These are phyloP conservation scores for Sphaerosporella brunnea DNA, from an alignment of 495 filamentous ascomycete species.

Conservation along the genomic window DNA sequence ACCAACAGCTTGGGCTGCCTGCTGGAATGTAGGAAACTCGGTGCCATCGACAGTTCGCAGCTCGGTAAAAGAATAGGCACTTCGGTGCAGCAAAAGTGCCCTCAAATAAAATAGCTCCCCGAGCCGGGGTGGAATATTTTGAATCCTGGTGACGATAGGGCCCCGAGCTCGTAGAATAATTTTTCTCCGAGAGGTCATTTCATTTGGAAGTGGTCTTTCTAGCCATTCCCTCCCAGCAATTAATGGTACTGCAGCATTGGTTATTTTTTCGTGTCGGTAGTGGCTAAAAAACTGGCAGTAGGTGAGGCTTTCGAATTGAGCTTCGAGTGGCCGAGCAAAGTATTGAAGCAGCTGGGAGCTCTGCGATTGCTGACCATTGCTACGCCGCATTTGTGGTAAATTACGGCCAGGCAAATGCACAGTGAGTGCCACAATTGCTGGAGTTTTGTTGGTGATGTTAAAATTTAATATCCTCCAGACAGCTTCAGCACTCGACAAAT, in stretches of 20 bases:
- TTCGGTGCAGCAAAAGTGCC: slow-evolving; percentile 2
- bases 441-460: slow-evolving; percentile 5
- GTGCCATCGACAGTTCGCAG: slow-evolving; percentile 1
- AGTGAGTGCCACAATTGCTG: slow-evolving; percentile 1
- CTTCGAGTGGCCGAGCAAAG: slow-evolving; percentile 1
- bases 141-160: not conserved
- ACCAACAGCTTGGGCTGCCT: slow-evolving; percentile 7
- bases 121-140: not conserved
- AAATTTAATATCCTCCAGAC: slow-evolving; percentile 9
- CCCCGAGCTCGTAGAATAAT: not conserved
- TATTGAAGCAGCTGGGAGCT: slow-evolving; percentile 2
- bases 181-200: not conserved
- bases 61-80: not conserved
- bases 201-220: not conserved
- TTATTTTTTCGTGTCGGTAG: not conserved
- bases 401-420: slow-evolving; percentile 6
- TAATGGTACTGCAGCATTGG: too few relatives aligned
- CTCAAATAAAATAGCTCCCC: slow-evolving; percentile 12
- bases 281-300: slow-evolving; percentile 8
- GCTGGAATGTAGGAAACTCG: slow-evolving; percentile 5
- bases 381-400: slow-evolving; percentile 5
- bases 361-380: not conserved
- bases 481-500: slow-evolving; percentile 8
- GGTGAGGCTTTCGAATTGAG: not conserved
- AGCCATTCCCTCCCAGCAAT: too few relatives aligned